Evolutionary conservation across 441 rosid genomes (phyloP), one percentile per base, ranked within the genome.

Genomic region (Populus hybrid): DNA sequence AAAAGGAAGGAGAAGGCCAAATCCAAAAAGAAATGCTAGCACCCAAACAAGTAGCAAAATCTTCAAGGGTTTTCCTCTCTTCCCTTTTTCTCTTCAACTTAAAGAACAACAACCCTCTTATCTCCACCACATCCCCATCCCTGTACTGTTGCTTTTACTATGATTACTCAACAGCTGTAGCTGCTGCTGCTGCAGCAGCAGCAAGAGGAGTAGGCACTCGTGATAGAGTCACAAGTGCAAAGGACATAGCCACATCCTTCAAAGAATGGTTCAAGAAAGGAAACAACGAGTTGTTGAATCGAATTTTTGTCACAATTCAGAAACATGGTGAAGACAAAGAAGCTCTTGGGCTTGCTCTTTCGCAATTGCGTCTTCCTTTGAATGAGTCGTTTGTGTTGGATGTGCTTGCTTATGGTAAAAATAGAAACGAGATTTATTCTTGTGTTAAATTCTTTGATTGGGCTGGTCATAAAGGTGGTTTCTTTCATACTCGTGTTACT

Each of bases 361-460:
- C 91, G 20, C 77, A 64, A 24, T 84, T 93, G 76, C 81, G 81
- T 69, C 84, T 91, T 45, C 90, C 80, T 4, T 86, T 94, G 61
- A 66, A 87, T 7, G 95, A 90, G 81, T 12, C 64, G 4, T 65
- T 92, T 24, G 97, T 92, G 2, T 87, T 90, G 24, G 82, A 86
- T 56, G 97, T 92, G 33, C 92, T 95, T 71, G 9, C 53, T 7
- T 81, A 92, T 71, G 90, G 91, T 26, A 80, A 75, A 10, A 14
- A 69, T 38, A 68, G 74, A 20, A 36, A 88, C 40, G 88, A 89
- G 38, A 85, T 94, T 63, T 85, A 90, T n/a, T 85, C 92, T 7
- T 94, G 98, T 76, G 87, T 96, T 75, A 88, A 87, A 76, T 93
- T 96, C 91, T 94, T 93, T 82, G 99, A 92, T 61, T 96, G 99